Evolutionary conservation across 2,329 filamentous ascomycete species (phyloP).

Genomic region (Curvularia lunata): DNA sequence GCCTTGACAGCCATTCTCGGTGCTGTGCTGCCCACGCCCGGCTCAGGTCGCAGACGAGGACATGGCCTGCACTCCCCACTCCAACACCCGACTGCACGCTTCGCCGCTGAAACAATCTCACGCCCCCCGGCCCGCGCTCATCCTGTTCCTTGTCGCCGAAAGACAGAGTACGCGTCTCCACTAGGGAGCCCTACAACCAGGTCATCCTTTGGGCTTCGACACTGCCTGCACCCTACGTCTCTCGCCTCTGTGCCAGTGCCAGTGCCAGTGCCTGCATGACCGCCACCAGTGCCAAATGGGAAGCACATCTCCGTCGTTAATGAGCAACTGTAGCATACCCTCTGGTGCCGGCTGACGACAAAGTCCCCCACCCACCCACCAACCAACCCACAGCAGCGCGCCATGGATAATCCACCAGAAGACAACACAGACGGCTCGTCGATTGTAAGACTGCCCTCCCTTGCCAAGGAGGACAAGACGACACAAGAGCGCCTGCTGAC

Average conservation of each 20-base stretch:
- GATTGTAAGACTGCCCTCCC: slow-evolving; percentile 61
- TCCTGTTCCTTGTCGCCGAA: slow-evolving; percentile 28
- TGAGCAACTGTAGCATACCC: slow-evolving; percentile 41
- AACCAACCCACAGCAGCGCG: slow-evolving; percentile 11
- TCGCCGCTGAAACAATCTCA: slow-evolving; percentile 35
- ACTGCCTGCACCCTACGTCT: slow-evolving; percentile 6
- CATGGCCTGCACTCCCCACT: not conserved
- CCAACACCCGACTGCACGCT: slow-evolving; percentile 4
- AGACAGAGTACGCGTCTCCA: slow-evolving; percentile 31
- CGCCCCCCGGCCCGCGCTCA: slow-evolving; percentile 29
- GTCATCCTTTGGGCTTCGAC: slow-evolving; percentile 1
- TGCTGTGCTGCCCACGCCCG: slow-evolving; percentile 3
- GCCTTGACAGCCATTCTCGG: not conserved
- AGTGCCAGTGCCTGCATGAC: not conserved
- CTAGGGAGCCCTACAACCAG: slow-evolving; percentile 18
- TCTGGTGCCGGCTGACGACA: slow-evolving; percentile 46
- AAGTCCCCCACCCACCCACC: slow-evolving; percentile 3
- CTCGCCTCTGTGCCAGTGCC: slow-evolving; percentile 9
- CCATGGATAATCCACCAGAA: slow-evolving; percentile 47
- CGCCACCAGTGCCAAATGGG: slow-evolving; percentile 41
- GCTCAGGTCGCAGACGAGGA: not conserved
- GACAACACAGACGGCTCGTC: slow-evolving; percentile 78
- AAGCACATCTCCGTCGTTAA: slow-evolving; percentile 35
- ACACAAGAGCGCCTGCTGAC: slow-evolving; percentile 20
- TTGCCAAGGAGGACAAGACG: not conserved